Evolutionary conservation across 1,139 yeast species (phyloP).

Genomic region (Suhomyces bribrorum): DNA sequence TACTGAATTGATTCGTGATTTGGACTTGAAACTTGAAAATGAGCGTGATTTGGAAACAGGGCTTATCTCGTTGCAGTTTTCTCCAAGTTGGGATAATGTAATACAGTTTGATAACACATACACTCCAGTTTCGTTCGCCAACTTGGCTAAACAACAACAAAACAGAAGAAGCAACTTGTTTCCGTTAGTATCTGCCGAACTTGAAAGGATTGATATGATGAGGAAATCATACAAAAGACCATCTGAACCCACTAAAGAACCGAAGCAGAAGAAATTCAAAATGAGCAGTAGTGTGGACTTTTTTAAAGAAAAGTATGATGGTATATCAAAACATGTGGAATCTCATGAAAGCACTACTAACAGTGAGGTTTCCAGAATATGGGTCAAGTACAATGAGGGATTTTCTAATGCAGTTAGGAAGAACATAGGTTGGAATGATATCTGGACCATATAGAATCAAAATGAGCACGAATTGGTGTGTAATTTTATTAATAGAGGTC

Average conservation of each 20-base stretch:
- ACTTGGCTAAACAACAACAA: slow-evolving; percentile 28
- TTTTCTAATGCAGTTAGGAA: slow-evolving; percentile 92
- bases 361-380: slow-evolving; percentile 48
- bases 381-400: slow-evolving; percentile 95
- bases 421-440: slow-evolving; percentile 74
- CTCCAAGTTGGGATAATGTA: slow-evolving; percentile 41
- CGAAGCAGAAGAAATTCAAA: slow-evolving; percentile 28
- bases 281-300: slow-evolving; percentile 38
- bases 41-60: slow-evolving; percentile 39
- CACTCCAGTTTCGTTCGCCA: slow-evolving; percentile 19
- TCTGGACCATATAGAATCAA: slow-evolving; percentile 45
- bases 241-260: slow-evolving; percentile 21
- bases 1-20: slow-evolving; percentile 27
- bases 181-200: slow-evolving; percentile 43
- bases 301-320: slow-evolving; percentile 43
- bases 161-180: slow-evolving; percentile 36
- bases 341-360: slow-evolving; percentile 8
- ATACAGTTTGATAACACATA: slow-evolving; percentile 27
- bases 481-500: too few species aligned
- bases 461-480: background rate
- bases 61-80: slow-evolving; percentile 28
- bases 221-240: slow-evolving; percentile 14
- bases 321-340: slow-evolving; percentile 26
- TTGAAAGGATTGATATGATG: slow-evolving; percentile 34
- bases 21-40: slow-evolving; percentile 35